Conservation (phyloP, 176 grass and related monocot genomes). For the Poa pratensis region DNA sequence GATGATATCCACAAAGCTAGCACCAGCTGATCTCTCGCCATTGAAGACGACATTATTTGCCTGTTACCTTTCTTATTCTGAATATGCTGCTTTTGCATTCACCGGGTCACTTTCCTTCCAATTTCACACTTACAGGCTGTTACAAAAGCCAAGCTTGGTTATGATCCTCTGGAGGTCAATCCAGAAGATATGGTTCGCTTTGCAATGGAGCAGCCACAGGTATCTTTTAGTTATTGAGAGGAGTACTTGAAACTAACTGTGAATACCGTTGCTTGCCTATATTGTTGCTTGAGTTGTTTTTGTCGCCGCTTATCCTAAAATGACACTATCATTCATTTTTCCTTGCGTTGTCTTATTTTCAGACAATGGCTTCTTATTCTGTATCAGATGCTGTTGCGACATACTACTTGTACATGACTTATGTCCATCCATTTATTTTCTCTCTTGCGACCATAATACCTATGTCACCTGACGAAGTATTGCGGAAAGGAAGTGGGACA, state of each 20-base stretch:
- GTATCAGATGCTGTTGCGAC: slow-evolving; percentile 99
- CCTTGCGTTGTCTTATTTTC: slow-evolving; percentile 45
- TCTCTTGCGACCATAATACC: slow-evolving; percentile 99
- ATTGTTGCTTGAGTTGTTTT: slow-evolving; percentile 6
- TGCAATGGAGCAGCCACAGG: slow-evolving; percentile 91
- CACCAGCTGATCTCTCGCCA: background rate
- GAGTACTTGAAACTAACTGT: slow-evolving; percentile 20
- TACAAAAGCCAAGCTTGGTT: slow-evolving; percentile 98
- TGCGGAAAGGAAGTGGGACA: slow-evolving; percentile 95
- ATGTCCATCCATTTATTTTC: slow-evolving; percentile 99
- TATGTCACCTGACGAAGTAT: slow-evolving; percentile 93
- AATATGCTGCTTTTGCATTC: slow-evolving; percentile 14
- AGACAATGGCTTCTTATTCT: slow-evolving; percentile 99
- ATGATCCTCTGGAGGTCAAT: slow-evolving; percentile 93
- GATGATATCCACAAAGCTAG: slow-evolving; percentile 1
- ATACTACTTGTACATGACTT: slow-evolving; percentile 98
- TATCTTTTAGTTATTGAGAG: slow-evolving; percentile 35
- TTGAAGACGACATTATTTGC: background rate
- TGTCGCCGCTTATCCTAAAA: slow-evolving; percentile 24
- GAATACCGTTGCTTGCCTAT: slow-evolving; percentile 28
- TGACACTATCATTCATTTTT: slow-evolving; percentile 34
- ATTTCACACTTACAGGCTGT: slow-evolving; percentile 77
- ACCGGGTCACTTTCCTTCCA: slow-evolving; percentile 31
- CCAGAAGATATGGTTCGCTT: slow-evolving; percentile 99
- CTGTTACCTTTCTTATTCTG: slow-evolving; percentile 5